These are phyloP conservation scores for Calvatia gigantea DNA, from an alignment of 768 basidiomycete species.

Conservation along the genomic window DNA sequence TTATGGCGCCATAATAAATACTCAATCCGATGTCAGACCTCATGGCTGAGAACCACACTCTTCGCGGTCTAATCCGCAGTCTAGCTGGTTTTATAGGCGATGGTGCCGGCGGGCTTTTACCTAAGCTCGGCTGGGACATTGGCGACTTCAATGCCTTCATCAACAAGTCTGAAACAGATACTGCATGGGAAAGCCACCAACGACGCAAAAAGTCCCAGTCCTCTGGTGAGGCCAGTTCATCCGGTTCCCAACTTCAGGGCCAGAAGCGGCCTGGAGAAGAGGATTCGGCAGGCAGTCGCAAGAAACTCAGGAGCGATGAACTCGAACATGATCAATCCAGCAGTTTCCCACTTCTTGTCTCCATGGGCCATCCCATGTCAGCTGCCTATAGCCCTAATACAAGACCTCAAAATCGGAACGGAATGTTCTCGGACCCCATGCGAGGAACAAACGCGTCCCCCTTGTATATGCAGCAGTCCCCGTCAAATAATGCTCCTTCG, in stretches of 20 bases:
- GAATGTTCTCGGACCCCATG: constrained; percentile 61
- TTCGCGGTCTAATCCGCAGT: constrained; percentile 74
- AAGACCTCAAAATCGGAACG: constrained; percentile 41
- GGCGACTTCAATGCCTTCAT: constrained; percentile 78
- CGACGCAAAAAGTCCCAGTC: constrained; percentile 50
- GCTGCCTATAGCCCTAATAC: constrained; percentile 44
- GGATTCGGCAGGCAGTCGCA: constrained; percentile 37
- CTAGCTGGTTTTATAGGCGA: constrained; percentile 85
- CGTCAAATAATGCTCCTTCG: constrained; percentile 33
- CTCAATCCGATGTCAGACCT: constrained; percentile 47
- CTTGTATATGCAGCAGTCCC: constrained; percentile 54
- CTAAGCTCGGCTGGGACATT: constrained; percentile 76
- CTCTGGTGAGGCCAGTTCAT: constrained; percentile 20
- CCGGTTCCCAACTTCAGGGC: constrained; percentile 17
- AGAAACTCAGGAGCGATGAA: constrained; percentile 50
- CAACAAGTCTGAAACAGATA: constrained; percentile 88
- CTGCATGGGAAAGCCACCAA: constrained; percentile 88
- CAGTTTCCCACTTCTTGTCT: constrained; percentile 55
- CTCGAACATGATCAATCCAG: constrained; percentile 29
- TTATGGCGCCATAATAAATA: constrained; percentile 2
- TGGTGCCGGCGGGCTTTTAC: constrained; percentile 73
- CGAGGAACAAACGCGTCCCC: constrained; percentile 50
- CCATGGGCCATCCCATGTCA: constrained; percentile 42
- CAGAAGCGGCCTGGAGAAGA: constrained; percentile 58
- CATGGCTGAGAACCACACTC: constrained; percentile 84